These are phyloP conservation scores for Talaromyces piceae DNA, from an alignment of 2,329 filamentous ascomycete species.

Conservation along the genomic window DNA sequence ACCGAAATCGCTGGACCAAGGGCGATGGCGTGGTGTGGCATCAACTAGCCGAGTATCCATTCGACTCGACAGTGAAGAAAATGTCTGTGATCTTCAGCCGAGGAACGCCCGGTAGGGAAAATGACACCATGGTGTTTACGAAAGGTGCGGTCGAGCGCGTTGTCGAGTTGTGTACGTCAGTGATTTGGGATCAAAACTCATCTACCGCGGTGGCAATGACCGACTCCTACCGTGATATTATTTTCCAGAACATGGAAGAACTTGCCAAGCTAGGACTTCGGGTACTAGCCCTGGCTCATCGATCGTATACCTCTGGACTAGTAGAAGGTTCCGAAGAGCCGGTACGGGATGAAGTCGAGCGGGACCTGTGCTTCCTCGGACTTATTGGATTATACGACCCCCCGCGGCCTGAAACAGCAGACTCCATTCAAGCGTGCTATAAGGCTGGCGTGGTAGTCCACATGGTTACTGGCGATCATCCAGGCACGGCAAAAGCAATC, in stretches of 20 bases:
- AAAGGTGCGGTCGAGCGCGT: slow-evolving; percentile 61
- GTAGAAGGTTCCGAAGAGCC: neutral
- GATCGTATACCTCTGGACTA: slow-evolving; percentile 19
- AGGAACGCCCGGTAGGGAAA: slow-evolving; percentile 16
- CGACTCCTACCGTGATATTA: slow-evolving; percentile 47
- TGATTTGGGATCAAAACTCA: slow-evolving; percentile 36
- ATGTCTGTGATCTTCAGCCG: slow-evolving; percentile 55
- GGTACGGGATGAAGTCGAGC: slow-evolving; percentile 1
- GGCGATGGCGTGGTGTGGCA: slow-evolving; percentile 45
- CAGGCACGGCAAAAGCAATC: slow-evolving; percentile 69
- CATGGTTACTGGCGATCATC: slow-evolving; percentile 80
- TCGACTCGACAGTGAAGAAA: slow-evolving; percentile 57
- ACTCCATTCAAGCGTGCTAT: slow-evolving; percentile 62
- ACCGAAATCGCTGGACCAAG: too few species aligned
- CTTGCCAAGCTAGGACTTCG: slow-evolving; percentile 60
- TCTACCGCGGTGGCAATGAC: slow-evolving; percentile 42
- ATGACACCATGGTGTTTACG: slow-evolving; percentile 43
- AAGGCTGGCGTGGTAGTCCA: slow-evolving; percentile 70
- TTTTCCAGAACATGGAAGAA: slow-evolving; percentile 62
- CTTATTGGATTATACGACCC: slow-evolving; percentile 82
- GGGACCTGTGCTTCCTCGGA: slow-evolving; percentile 65
- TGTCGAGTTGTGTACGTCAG: slow-evolving; percentile 52
- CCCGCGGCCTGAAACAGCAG: slow-evolving; percentile 70
- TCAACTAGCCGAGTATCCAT: slow-evolving; percentile 50
- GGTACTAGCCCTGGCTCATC: slow-evolving; percentile 59